Evolutionary conservation across 129 eudicot genomes (phyloP).

Genomic region (Lactuca saligna): DNA sequence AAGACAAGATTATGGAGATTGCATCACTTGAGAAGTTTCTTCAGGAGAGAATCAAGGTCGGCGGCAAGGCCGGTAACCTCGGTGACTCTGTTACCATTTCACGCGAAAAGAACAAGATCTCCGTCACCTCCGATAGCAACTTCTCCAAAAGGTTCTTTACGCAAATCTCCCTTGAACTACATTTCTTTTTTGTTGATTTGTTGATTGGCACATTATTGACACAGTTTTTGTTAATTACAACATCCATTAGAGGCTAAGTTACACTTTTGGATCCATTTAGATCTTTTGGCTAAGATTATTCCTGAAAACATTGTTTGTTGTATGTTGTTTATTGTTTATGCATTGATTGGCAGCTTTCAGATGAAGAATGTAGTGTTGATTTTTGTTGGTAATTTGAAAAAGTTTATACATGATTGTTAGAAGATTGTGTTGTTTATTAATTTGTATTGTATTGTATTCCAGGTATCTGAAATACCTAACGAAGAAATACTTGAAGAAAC

Average conservation of each 20-base stretch:
- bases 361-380: too few species aligned
- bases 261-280: too few species aligned
- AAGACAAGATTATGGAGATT: conserved; percentile 59
- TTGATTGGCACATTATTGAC: neutral
- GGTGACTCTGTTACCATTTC: conserved; percentile 51
- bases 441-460: neutral
- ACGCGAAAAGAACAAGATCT: conserved; percentile 56
- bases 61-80: conserved; percentile 56
- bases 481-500: conserved; percentile 43
- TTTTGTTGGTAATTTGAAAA: too few species aligned
- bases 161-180: neutral
- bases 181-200: neutral
- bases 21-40: conserved; percentile 59
- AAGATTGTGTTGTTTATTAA: neutral
- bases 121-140: conserved; percentile 43
- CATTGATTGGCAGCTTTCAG: too few species aligned
- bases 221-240: neutral
- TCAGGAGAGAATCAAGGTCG: conserved; percentile 58
- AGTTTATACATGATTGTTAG: too few species aligned
- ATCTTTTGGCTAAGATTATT: too few species aligned
- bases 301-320: too few species aligned
- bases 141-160: conserved; percentile 42
- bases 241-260: too few species aligned
- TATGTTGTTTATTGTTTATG: too few species aligned
- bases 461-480: conserved; percentile 41